Evolutionary conservation across 257 asterid genomes (phyloP), one percentile per base, ranked within the genome.

Genomic region (Penstemon eatonii): DNA sequence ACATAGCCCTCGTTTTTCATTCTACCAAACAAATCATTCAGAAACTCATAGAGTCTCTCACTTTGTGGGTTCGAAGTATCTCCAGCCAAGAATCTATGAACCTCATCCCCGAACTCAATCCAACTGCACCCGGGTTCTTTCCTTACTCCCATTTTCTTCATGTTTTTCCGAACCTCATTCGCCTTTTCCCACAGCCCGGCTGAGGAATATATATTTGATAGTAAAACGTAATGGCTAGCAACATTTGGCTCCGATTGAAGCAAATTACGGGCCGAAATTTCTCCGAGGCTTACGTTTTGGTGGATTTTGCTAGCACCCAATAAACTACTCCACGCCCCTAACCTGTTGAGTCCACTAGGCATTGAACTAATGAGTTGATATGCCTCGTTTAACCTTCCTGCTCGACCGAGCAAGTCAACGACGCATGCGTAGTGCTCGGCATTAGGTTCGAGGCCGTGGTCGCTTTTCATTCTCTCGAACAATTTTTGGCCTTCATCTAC

Each of bases 81-180:
- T 49, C 97, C 95, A 8, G 96, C 96, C 75, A 84, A 51, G 63
- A 92, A 92, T 81, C 81, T 84, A 73, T 89, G 97, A 50, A 89
- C 95, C 78, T 78, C 83, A 8, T 82, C 84, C 4, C 82, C 85
- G 9, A 68, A 77, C 78, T 86, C 92, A 18, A 89, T 87, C 96
- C 96, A 89, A 77, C 96, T 92, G 82, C 91, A 86, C 10, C 96
- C 96, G 0, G 97, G 95, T 55, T 87, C 97, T 76, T 92, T 92
- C 73, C 69, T 86, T 33, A 87, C 90, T 52, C 97, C 86, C 83
- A 51, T 71, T 39, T 73, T 83, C 65, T 74, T 89, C 96, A 92
- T 92, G 63, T 66, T 85, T 73, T 71, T 76, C 36, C 98, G 82
- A 43, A 92, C 83, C 66, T 73, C 79, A 11, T 70, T 74, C 5